Conservation (phyloP, 1,284 basidiomycete species). For the Microbotryomycetes sp. region DNA sequence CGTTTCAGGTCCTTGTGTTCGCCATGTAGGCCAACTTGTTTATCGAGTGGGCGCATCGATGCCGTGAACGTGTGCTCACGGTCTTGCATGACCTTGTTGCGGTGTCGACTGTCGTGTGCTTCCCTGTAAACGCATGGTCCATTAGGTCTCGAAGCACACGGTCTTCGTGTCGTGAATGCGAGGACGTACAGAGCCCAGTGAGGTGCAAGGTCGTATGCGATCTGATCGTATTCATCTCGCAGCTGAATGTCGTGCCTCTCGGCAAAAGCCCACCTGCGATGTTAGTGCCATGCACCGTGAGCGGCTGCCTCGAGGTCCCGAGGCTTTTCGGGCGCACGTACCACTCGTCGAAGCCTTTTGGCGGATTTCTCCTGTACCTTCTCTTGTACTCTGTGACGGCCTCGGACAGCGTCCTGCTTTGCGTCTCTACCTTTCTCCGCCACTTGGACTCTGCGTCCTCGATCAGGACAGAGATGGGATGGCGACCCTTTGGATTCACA, state of each 20-base stretch:
- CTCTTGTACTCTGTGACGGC: slow-evolving; percentile 73
- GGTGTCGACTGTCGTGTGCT: slow-evolving; percentile 27
- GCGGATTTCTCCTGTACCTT: slow-evolving; percentile 68
- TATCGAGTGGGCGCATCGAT: slow-evolving; percentile 23
- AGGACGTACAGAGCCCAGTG: slow-evolving; percentile 29
- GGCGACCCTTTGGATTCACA: slow-evolving; percentile 29
- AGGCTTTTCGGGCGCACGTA: slow-evolving; percentile 24
- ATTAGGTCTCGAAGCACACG: slow-evolving; percentile 31
- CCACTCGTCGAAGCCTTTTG: slow-evolving; percentile 68
- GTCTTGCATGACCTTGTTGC: slow-evolving; percentile 34
- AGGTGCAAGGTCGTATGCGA: slow-evolving; percentile 33
- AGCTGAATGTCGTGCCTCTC: slow-evolving; percentile 35
- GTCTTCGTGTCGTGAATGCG: slow-evolving; percentile 31
- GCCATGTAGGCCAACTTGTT: slow-evolving; percentile 16
- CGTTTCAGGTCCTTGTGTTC: slow-evolving; percentile 29
- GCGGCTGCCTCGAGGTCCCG: not conserved
- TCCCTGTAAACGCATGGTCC: slow-evolving; percentile 5
- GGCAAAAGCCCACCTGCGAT: slow-evolving; percentile 34
- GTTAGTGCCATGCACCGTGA: not conserved
- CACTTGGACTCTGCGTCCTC: slow-evolving; percentile 61
- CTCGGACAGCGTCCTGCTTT: slow-evolving; percentile 64
- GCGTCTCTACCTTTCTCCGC: slow-evolving; percentile 56
- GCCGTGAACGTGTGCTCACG: slow-evolving; percentile 36
- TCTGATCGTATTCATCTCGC: slow-evolving; percentile 39
- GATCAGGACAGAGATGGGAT: slow-evolving; percentile 53